Percentiles rank a stretch among this genome's conserved stretches.
phyloP scores from a whole-genome alignment of 2,329 filamentous ascomycete species.

The Colletotrichum sojae region DNA sequence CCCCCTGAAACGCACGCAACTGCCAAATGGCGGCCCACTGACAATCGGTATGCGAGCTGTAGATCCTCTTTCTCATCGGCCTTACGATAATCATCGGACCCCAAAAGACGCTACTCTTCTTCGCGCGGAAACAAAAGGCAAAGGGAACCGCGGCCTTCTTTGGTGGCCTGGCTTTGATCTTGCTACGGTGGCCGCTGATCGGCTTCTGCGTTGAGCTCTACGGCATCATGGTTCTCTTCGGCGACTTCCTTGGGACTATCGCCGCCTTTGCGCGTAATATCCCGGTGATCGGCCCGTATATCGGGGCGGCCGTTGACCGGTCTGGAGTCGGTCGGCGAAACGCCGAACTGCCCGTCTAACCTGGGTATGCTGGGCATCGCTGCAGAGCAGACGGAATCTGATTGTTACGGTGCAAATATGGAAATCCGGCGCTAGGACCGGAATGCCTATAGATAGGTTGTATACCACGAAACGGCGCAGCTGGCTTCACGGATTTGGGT shows the following conservation, averaged over 20 bases:
- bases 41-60: constrained; percentile 32
- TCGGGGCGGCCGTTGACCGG: constrained; percentile 81
- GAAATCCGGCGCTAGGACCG: constrained; percentile 35
- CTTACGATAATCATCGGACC: constrained; percentile 96
- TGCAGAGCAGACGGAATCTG: neutral
- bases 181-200: constrained; percentile 90
- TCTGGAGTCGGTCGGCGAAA: constrained; percentile 79
- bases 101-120: constrained; percentile 93
- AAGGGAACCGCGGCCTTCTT: constrained; percentile 93
- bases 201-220: constrained; percentile 94
- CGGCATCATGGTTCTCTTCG: constrained; percentile 93
- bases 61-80: constrained; percentile 98
- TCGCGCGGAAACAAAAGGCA: constrained; percentile 92
- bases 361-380: neutral
- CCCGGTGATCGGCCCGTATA: constrained; percentile 88
- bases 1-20: neutral
- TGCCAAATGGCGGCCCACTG: neutral
- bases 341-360: constrained; percentile 82
- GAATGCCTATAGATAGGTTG: constrained; percentile 28
- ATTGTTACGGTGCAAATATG: constrained; percentile 2
- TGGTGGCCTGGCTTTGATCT: constrained; percentile 84
- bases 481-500: constrained; percentile 2
- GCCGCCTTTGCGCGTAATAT: constrained; percentile 87
- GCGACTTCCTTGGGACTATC: constrained; percentile 95
- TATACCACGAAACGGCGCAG: constrained; percentile 42